Evolutionary conservation across 352 stramenopile species (phyloP).

Genomic region (Globisporangium uncinulatum): DNA sequence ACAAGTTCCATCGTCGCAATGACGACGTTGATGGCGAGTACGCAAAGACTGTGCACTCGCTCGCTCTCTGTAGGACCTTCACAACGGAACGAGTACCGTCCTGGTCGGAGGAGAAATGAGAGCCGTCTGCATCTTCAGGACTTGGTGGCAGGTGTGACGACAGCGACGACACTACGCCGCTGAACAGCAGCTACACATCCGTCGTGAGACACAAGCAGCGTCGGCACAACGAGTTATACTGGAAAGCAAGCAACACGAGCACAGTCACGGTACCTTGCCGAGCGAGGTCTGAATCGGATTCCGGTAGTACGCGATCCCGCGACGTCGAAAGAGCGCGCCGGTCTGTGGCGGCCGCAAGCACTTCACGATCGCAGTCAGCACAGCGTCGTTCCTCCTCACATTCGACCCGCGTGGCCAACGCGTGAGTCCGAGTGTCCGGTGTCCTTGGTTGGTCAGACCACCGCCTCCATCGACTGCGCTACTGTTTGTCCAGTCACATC

Average conservation of each 20-base stretch:
- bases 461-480: too few species aligned
- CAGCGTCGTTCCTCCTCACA: background rate
- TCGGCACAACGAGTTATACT: background rate
- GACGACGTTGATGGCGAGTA: constrained; percentile 31
- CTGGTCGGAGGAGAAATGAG: too few species aligned
- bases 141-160: background rate
- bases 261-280: constrained; percentile 26
- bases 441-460: background rate
- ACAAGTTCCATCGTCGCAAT: constrained; percentile 30
- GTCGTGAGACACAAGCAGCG: background rate
- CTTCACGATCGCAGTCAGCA: background rate
- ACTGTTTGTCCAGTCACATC: too few species aligned
- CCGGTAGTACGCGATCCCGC: constrained; percentile 3
- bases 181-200: constrained; percentile 30
- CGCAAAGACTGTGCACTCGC: constrained; percentile 25
- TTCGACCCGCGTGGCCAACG: background rate
- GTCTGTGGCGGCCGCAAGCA: background rate
- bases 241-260: background rate
- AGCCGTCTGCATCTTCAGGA: background rate
- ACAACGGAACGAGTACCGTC: constrained; percentile 9
- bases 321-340: background rate
- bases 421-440: constrained; percentile 2
- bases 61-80: constrained; percentile 26
- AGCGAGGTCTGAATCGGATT: constrained; percentile 28
- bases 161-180: constrained; percentile 14